Evolutionary conservation across 2,329 filamentous ascomycete species (phyloP).

Genomic region (Claviceps sp.): DNA sequence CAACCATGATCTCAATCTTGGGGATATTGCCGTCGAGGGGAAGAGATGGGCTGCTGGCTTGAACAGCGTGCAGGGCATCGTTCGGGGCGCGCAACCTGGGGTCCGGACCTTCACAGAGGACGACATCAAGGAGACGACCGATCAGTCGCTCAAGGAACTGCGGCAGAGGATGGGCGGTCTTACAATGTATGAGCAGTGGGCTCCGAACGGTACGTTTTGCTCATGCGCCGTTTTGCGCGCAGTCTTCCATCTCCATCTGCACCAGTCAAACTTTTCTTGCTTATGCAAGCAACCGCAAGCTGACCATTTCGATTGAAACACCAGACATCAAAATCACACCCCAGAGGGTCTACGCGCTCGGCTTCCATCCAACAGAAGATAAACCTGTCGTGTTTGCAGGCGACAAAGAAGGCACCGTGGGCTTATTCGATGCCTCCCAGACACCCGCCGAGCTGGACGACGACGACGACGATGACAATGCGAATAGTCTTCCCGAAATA

Average conservation of each 20-base stretch:
- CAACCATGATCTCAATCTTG: constrained; percentile 51
- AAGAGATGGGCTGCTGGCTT: constrained; percentile 58
- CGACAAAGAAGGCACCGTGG: constrained; percentile 84
- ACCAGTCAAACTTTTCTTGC: too few relatives aligned
- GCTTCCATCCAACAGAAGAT: constrained; percentile 74
- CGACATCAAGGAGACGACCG: constrained; percentile 65
- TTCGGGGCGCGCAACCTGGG: constrained; percentile 62
- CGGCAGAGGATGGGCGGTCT: constrained; percentile 66
- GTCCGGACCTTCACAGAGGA: constrained; percentile 77
- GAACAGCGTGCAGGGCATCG: constrained; percentile 46
- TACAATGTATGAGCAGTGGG: constrained; percentile 70
- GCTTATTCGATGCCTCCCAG: constrained; percentile 81
- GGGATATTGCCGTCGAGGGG: constrained; percentile 68
- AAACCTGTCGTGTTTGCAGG: constrained; percentile 88
- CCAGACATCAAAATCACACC: constrained; percentile 82
- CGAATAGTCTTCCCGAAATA: constrained; percentile 58
- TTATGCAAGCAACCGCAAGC: too few relatives aligned
- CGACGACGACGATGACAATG: constrained; percentile 52
- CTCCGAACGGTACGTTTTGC: constrained; percentile 50
- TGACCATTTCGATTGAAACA: too few relatives aligned
- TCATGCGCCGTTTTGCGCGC: background rate
- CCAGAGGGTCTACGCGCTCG: constrained; percentile 73
- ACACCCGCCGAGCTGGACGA: constrained; percentile 44
- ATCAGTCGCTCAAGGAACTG: constrained; percentile 60
- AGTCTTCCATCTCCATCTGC: too few relatives aligned